phyloP scores from a whole-genome alignment of 1,284 basidiomycete species.

The Xanthoconium separans region DNA sequence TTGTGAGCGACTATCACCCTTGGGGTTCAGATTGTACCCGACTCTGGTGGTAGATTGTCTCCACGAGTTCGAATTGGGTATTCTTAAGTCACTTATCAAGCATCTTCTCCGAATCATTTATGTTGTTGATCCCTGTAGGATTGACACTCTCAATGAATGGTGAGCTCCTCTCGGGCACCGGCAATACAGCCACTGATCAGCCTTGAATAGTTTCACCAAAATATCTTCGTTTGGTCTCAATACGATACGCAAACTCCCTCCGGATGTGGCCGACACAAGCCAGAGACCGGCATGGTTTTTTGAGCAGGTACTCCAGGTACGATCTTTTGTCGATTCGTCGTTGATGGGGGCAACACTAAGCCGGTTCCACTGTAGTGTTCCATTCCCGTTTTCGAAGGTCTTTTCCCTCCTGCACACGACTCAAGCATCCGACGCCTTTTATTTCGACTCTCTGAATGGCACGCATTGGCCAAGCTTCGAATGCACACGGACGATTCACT shows the following conservation, averaged over 20 bases:
- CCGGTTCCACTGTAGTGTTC: background rate
- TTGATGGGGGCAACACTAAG: too few relatives aligned
- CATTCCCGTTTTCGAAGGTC: background rate
- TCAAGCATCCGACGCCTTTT: background rate
- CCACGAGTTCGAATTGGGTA: background rate
- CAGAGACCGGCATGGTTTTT: background rate
- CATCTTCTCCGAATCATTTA: background rate
- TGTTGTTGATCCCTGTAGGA: background rate
- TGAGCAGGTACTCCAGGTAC: background rate
- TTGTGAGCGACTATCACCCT: background rate
- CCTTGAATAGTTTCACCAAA: background rate
- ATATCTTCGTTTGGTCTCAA: background rate
- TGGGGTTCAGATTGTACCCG: background rate
- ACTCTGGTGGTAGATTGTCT: background rate
- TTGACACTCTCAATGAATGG: background rate
- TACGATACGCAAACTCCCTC: background rate
- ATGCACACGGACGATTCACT: background rate
- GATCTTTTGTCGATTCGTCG: too few relatives aligned
- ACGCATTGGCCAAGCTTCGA: constrained; percentile 2
- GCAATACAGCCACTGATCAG: background rate
- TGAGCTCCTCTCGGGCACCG: background rate
- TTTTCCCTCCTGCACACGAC: background rate
- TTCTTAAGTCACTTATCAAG: background rate
- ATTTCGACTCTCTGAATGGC: constrained; percentile 3
- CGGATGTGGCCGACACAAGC: background rate